phyloP scores from a whole-genome alignment of 371 early-diverging fungal species.

The Zopfochytrium polystomum region DNA sequence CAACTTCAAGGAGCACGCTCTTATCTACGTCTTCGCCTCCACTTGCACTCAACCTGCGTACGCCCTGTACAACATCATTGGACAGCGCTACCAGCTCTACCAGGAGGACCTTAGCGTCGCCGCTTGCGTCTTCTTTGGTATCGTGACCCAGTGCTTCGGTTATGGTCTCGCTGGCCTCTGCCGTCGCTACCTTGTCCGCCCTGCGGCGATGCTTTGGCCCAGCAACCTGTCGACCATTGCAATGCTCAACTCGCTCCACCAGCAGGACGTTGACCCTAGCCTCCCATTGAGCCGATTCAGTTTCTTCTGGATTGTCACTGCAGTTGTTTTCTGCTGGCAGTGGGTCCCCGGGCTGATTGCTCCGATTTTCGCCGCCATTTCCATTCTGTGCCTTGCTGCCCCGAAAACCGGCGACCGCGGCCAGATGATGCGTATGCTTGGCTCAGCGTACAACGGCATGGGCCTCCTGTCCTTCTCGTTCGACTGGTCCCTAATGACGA shows the following conservation, averaged over 20 bases:
- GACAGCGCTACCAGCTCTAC: too few species aligned
- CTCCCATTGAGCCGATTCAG: constrained; percentile 47
- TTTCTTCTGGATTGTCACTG: constrained; percentile 64
- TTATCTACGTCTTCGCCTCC: too few species aligned
- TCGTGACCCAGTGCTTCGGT: too few species aligned
- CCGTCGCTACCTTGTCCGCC: constrained; percentile 70
- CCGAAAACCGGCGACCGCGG: too few species aligned
- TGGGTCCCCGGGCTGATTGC: constrained; percentile 70
- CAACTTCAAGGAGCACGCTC: too few species aligned
- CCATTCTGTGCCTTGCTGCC: constrained; percentile 57
- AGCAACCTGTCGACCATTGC: constrained; percentile 66
- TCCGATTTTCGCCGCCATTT: constrained; percentile 65
- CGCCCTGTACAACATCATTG: too few species aligned
- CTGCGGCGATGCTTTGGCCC: too few species aligned
- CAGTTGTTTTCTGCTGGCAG: constrained; percentile 60
- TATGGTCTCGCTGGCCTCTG: too few species aligned
- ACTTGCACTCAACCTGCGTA: constrained; percentile 12
- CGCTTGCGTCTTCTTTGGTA: too few species aligned
- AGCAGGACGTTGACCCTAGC: constrained; percentile 53
- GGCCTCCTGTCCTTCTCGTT: constrained; percentile 28
- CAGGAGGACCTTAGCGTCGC: too few species aligned
- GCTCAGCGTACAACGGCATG: constrained; percentile 22
- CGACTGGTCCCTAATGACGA: constrained; percentile 29
- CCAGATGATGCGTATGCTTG: too few species aligned
- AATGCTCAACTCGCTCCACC: too few species aligned